These are phyloP conservation scores for Porogramme epimiltina DNA, from an alignment of 1,284 basidiomycete genomes.

Conservation along the genomic window DNA sequence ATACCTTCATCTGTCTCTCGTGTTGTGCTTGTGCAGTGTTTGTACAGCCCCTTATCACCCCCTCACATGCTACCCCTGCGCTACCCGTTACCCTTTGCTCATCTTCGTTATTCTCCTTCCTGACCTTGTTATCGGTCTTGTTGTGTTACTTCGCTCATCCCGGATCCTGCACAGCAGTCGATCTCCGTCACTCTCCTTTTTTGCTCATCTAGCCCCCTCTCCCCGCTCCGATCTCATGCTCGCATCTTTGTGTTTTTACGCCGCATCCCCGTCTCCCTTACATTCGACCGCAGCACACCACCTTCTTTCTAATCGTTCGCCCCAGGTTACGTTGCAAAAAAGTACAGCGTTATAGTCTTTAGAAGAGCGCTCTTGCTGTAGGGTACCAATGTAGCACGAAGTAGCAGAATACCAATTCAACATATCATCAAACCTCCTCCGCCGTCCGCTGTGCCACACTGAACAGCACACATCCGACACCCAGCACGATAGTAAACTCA, in stretches of 20 bases:
- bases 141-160: neutral
- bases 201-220: neutral
- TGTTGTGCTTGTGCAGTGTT: conserved; percentile 1
- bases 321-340: conserved; percentile 8
- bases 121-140: neutral
- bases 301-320: neutral
- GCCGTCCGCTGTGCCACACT: neutral
- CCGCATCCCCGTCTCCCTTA: neutral
- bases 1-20: neutral
- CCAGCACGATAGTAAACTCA: no score
- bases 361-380: conserved; percentile 17
- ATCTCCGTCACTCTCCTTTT: neutral
- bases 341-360: conserved; percentile 22
- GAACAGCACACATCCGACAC: no score
- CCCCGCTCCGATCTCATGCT: neutral
- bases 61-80: neutral
- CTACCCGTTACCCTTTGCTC: neutral
- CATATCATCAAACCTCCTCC: neutral
- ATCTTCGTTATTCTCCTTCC: neutral
- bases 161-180: neutral
- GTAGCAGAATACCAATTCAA: neutral
- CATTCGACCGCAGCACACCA: neutral
- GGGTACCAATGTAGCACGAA: conserved; percentile 16
- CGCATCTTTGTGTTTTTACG: neutral
- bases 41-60: conserved; percentile 1